These are phyloP conservation scores for Penicillium bovifimosum DNA, from an alignment of 495 filamentous ascomycete species.

Conservation along the genomic window DNA sequence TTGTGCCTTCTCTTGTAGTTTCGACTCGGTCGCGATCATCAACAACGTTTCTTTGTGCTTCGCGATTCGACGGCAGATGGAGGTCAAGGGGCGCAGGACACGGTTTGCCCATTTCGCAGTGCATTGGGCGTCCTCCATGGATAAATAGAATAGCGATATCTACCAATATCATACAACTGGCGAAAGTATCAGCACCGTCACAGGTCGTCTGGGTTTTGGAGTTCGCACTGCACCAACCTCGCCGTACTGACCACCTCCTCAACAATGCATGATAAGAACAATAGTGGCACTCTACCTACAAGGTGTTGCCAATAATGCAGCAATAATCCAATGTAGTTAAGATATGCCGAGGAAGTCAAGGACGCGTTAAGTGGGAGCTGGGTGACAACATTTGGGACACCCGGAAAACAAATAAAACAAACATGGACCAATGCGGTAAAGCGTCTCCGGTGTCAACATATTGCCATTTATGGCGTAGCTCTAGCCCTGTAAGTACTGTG, in stretches of 20 bases:
- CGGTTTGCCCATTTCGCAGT: conserved; percentile 47
- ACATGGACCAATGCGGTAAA: conserved; percentile 20
- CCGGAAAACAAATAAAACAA: conserved; percentile 29
- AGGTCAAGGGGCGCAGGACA: conserved; percentile 43
- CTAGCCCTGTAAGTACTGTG: neutral
- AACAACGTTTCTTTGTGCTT: conserved; percentile 39
- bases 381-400: neutral
- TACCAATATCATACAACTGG: conserved; percentile 6
- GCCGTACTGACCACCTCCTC: conserved; percentile 3
- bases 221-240: conserved; percentile 4
- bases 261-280: conserved; percentile 12
- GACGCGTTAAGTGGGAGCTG: conserved; percentile 4
- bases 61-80: conserved; percentile 40
- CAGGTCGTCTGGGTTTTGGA: neutral
- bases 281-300: conserved; percentile 3
- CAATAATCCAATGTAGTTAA: conserved; percentile 2
- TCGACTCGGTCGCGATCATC: conserved; percentile 29
- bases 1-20: conserved; percentile 13
- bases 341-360: conserved; percentile 8
- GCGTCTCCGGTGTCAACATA: conserved; percentile 1
- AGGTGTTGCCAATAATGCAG: conserved; percentile 2
- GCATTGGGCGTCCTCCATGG: conserved; percentile 41
- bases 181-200: neutral
- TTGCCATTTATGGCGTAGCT: neutral
- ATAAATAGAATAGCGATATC: conserved; percentile 1